These are phyloP conservation scores for Blastobotrys mokoenaii DNA, from an alignment of 805 yeast species.

Conservation along the genomic window DNA sequence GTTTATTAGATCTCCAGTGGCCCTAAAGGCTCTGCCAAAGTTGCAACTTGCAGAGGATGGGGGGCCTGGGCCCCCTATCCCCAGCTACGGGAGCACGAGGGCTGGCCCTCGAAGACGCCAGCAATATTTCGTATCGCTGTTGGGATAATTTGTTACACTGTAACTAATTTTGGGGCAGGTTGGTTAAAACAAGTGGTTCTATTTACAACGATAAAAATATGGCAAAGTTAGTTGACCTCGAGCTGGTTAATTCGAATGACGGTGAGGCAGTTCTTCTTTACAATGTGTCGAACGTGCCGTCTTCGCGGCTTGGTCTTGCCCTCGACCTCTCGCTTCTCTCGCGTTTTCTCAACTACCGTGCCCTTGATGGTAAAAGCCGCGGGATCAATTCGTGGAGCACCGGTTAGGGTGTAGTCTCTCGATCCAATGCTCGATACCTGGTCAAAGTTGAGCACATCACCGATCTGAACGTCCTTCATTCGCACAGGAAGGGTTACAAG, in stretches of 20 bases:
- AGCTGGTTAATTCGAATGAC: constrained; percentile 70
- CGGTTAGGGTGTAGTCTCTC: constrained; percentile 64
- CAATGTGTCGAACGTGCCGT: constrained; percentile 61
- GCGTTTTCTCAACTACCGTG: constrained; percentile 63
- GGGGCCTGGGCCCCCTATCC: no score
- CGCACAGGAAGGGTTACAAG: constrained; percentile 69
- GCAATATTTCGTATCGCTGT: no score
- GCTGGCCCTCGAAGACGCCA: no score
- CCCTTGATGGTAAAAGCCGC: constrained; percentile 56
- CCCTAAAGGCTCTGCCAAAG: no score
- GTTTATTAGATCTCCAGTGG: not conserved
- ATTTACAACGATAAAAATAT: constrained; percentile 2
- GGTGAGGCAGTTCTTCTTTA: constrained; percentile 65
- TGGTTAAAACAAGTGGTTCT: no score
- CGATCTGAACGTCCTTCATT: constrained; percentile 68
- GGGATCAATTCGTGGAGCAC: constrained; percentile 43
- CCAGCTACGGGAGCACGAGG: no score
- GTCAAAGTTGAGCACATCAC: constrained; percentile 67
- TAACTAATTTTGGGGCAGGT: no score
- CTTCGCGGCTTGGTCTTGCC: constrained; percentile 74
- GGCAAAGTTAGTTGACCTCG: constrained; percentile 33
- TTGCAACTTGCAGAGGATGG: no score
- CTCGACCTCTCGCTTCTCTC: constrained; percentile 54
- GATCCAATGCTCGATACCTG: constrained; percentile 80
- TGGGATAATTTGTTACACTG: no score